Percentiles rank a stretch among this genome's conserved stretches.
Conservation (phyloP, 257 asterid genomes). For the Rubia yunnanensis region DNA sequence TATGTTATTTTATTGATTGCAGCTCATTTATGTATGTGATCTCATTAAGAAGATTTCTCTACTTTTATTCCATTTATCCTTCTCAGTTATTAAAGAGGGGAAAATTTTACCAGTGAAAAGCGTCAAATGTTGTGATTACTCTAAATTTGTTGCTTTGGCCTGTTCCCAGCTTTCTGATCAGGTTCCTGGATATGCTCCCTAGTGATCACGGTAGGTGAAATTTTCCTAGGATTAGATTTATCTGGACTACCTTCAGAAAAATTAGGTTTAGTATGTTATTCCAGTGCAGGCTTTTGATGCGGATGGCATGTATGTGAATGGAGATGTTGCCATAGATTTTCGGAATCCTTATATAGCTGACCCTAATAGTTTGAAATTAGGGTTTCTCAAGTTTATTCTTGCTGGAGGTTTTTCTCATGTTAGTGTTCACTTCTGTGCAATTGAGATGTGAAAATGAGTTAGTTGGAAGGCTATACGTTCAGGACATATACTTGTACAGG, state of each 20-base stretch:
- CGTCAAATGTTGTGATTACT: not conserved
- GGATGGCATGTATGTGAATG: slow-evolving; percentile 22
- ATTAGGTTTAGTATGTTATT: slow-evolving; percentile 34
- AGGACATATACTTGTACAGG: slow-evolving; percentile 28
- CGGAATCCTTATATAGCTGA: slow-evolving; percentile 25
- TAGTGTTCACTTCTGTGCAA: slow-evolving; percentile 27
- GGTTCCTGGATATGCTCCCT: slow-evolving; percentile 1
- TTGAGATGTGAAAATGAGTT: slow-evolving; percentile 31
- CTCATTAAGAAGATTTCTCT: not conserved
- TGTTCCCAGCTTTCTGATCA: not conserved
- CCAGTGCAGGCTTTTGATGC: slow-evolving; percentile 38
- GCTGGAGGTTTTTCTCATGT: slow-evolving; percentile 20
- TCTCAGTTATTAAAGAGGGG: not conserved
- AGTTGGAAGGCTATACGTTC: slow-evolving; percentile 33
- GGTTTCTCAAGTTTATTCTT: slow-evolving; percentile 30
- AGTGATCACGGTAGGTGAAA: slow-evolving; percentile 4
- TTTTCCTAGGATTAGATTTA: slow-evolving; percentile 13
- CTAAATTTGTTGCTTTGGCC: not conserved
- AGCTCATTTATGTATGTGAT: not conserved
- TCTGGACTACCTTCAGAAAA: slow-evolving; percentile 18
- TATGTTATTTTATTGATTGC: not conserved
- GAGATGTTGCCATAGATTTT: slow-evolving; percentile 33
- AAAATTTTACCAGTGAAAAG: not conserved
- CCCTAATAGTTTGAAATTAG: slow-evolving; percentile 33
- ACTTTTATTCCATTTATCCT: not conserved